A percentile compares a stretch with the other conserved stretches of the same genome.
These are phyloP conservation scores for Cladophialophora bantiana DNA, from an alignment of 2,329 filamentous ascomycete genomes.

Conservation along the genomic window DNA sequence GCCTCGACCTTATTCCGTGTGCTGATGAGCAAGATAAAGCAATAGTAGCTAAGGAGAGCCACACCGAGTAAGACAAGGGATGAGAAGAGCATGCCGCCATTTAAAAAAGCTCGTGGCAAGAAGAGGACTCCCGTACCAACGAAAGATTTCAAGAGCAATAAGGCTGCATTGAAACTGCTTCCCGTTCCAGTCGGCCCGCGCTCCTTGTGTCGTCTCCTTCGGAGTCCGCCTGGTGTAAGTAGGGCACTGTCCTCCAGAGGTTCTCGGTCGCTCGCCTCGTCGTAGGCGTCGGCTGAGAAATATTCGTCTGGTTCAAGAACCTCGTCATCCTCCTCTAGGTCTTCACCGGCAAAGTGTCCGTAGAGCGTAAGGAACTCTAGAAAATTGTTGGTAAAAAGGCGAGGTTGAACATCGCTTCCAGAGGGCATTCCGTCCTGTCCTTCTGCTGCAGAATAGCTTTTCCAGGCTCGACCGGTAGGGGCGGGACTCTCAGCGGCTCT, in stretches of 20 bases:
- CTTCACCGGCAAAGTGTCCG: constrained; percentile 96
- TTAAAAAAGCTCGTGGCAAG: constrained; percentile 89
- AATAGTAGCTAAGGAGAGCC: constrained; percentile 90
- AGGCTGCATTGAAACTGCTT: constrained; percentile 76
- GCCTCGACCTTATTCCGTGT: constrained; percentile 84
- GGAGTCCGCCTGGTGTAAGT: constrained; percentile 70
- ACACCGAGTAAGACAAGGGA: constrained; percentile 88
- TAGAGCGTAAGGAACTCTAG: constrained; percentile 95
- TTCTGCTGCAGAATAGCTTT: constrained; percentile 46
- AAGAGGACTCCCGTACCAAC: constrained; percentile 96
- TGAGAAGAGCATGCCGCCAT: constrained; percentile 97
- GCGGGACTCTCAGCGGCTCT: constrained; percentile 72
- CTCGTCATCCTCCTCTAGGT: constrained; percentile 95
- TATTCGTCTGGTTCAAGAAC: constrained; percentile 86
- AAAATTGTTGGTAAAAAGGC: constrained; percentile 87
- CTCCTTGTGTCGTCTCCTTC: constrained; percentile 77
- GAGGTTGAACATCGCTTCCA: constrained; percentile 54
- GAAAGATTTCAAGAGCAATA: constrained; percentile 94
- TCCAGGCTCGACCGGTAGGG: constrained; percentile 45
- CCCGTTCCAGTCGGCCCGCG: constrained; percentile 78
- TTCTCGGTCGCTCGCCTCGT: constrained; percentile 67
- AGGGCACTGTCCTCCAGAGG: constrained; percentile 89
- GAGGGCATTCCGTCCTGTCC: constrained; percentile 49
- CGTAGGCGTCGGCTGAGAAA: constrained; percentile 79
- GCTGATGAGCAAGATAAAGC: constrained; percentile 90